These are phyloP conservation scores for Halophytophthora batemanensis DNA, from an alignment of 352 stramenopile genomes.

Conservation along the genomic window DNA sequence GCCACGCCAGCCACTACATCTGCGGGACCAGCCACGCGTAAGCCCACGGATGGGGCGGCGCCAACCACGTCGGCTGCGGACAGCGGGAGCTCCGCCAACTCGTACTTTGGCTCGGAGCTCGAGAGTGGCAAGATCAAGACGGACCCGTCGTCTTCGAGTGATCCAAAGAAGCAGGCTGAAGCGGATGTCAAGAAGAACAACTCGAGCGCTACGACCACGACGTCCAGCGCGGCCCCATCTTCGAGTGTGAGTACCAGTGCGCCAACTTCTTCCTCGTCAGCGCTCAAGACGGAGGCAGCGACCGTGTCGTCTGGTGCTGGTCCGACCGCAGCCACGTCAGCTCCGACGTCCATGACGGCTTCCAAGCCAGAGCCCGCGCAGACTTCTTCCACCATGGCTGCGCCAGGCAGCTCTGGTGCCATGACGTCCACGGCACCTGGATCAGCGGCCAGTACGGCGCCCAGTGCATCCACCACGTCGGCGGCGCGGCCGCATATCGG, in stretches of 20 bases:
- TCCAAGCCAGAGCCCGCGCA: constrained; percentile 11
- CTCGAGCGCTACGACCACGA: constrained; percentile 15
- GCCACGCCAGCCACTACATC: background rate
- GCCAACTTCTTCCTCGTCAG: constrained; percentile 11
- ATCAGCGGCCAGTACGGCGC: constrained; percentile 8
- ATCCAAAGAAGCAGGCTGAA: constrained; percentile 32
- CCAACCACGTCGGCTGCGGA: constrained; percentile 5
- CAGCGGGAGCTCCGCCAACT: constrained; percentile 35
- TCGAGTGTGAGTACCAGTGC: constrained; percentile 3
- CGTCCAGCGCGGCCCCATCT: constrained; percentile 5
- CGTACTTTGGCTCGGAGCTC: constrained; percentile 74
- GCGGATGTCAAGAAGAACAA: constrained; percentile 28
- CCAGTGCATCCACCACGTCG: constrained; percentile 39
- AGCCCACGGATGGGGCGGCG: too few species aligned
- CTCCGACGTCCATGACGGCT: constrained; percentile 2
- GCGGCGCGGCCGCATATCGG: constrained; percentile 73
- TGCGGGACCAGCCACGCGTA: too few species aligned
- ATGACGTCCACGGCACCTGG: constrained; percentile 1
- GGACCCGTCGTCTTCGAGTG: constrained; percentile 4
- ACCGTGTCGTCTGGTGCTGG: constrained; percentile 1
- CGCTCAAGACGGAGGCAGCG: constrained; percentile 16
- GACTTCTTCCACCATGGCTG: constrained; percentile 5
- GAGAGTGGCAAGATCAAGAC: constrained; percentile 25
- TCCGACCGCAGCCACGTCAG: constrained; percentile 13
- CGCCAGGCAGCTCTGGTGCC: constrained; percentile 6